These are phyloP conservation scores for Ulvella scutata DNA, from an alignment of 139 green algal genomes.

Conservation along the genomic window DNA sequence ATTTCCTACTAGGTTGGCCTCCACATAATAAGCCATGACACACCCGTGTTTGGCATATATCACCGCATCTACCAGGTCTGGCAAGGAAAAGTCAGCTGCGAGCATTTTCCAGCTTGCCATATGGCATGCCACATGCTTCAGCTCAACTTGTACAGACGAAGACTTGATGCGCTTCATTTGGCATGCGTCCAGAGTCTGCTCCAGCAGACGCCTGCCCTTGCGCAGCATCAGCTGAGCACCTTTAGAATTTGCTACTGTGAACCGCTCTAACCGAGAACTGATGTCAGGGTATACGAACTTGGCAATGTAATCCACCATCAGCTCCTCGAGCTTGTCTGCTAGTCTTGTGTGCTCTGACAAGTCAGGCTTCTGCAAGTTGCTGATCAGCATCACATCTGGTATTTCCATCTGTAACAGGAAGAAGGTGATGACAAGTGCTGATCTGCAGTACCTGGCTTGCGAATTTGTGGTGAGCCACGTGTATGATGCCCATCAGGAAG, in stretches of 20 bases:
- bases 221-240: slow-evolving; percentile 33
- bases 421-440: background rate
- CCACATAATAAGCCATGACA: slow-evolving; percentile 4
- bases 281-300: slow-evolving; percentile 34
- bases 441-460: background rate
- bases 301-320: slow-evolving; percentile 33
- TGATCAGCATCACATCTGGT: background rate
- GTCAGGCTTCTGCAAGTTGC: slow-evolving; percentile 1
- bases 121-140: slow-evolving; percentile 45
- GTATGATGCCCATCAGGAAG: slow-evolving; percentile 39
- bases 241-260: slow-evolving; percentile 7
- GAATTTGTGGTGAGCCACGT: slow-evolving; percentile 26
- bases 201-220: slow-evolving; percentile 41
- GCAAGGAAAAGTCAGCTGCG: slow-evolving; percentile 42
- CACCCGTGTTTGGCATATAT: slow-evolving; percentile 48
- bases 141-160: slow-evolving; percentile 28
- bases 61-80: slow-evolving; percentile 35
- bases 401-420: background rate
- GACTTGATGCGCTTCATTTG: slow-evolving; percentile 45
- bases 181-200: slow-evolving; percentile 54
- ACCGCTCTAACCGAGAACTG: slow-evolving; percentile 28
- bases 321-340: slow-evolving; percentile 19
- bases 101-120: slow-evolving; percentile 47
- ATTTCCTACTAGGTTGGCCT: background rate
- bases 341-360: slow-evolving; percentile 6